Conservation (phyloP, 2,329 filamentous ascomycete genomes). For the Ophidiomyces ophidiicola region DNA sequence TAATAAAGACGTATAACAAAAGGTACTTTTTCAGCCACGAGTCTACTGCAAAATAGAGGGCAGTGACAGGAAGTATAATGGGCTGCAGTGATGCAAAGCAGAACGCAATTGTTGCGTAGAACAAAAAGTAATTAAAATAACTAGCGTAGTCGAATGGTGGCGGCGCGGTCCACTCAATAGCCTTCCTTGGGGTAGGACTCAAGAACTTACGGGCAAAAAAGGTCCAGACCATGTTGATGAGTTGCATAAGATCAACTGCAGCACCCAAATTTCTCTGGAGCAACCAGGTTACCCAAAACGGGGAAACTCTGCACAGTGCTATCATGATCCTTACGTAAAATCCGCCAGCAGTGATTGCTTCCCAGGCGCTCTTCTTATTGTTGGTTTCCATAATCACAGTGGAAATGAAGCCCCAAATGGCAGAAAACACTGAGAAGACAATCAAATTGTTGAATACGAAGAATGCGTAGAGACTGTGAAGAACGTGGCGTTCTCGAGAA, state of each 20-base stretch:
- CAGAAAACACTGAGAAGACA: constrained; percentile 84
- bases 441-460: constrained; percentile 96
- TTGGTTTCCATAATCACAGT: constrained; percentile 50
- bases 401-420: constrained; percentile 61
- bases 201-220: constrained; percentile 77
- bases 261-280: constrained; percentile 87
- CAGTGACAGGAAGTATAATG: constrained; percentile 70
- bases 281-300: constrained; percentile 90
- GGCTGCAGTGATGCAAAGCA: constrained; percentile 79
- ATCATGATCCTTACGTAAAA: constrained; percentile 54
- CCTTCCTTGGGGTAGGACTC: constrained; percentile 74
- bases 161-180: constrained; percentile 86
- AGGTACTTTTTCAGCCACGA: constrained; percentile 90
- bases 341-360: constrained; percentile 53
- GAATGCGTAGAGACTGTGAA: constrained; percentile 83
- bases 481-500: constrained; percentile 78
- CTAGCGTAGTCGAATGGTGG: constrained; percentile 87
- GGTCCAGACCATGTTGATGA: constrained; percentile 71
- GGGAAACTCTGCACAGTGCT: constrained; percentile 68
- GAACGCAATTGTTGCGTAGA: constrained; percentile 79
- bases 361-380: constrained; percentile 50
- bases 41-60: constrained; percentile 80
- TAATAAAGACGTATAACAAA: constrained; percentile 85
- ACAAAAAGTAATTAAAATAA: constrained; percentile 97
- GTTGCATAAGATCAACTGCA: constrained; percentile 82